phyloP scores from a whole-genome alignment of 768 basidiomycete genomes.

The Naganishia vishniacii region DNA sequence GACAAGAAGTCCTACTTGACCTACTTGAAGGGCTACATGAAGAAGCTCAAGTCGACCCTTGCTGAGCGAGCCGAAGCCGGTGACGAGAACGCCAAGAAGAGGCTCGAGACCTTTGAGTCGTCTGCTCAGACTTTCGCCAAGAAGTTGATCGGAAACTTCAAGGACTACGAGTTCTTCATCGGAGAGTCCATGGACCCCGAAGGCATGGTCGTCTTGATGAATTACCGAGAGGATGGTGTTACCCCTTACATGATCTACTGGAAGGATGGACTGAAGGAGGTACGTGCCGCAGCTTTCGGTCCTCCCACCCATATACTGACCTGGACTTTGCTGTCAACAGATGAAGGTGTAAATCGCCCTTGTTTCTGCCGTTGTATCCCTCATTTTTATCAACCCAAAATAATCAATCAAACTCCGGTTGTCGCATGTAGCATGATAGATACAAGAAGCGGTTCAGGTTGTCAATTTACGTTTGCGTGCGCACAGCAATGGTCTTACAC shows the following conservation, averaged over 20 bases:
- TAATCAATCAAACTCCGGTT: conserved; percentile 11
- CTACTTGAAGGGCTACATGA: conserved; percentile 96
- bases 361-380: conserved; percentile 16
- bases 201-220: conserved; percentile 88
- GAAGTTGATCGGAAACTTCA: conserved; percentile 83
- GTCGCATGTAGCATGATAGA: conserved; percentile 13
- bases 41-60: conserved; percentile 69
- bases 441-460: conserved; percentile 13
- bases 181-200: conserved; percentile 62
- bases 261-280: conserved; percentile 84
- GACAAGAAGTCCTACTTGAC: conserved; percentile 83
- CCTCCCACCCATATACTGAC: background rate
- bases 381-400: conserved; percentile 9
- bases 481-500: too few species aligned
- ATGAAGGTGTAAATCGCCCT: conserved; percentile 25
- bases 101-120: conserved; percentile 72
- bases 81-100: conserved; percentile 56
- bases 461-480: background rate
- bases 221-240: conserved; percentile 65
- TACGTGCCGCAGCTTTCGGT: conserved; percentile 26
- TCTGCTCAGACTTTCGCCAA: conserved; percentile 71
- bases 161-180: conserved; percentile 77
- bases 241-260: conserved; percentile 89
- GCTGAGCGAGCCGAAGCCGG: conserved; percentile 56
- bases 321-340: conserved; percentile 3